A percentile compares a stretch with the other conserved stretches of the same genome.
Evolutionary conservation across 2,329 filamentous ascomycete genomes (phyloP).

Genomic region (Ascochyta clinopodiicola): DNA sequence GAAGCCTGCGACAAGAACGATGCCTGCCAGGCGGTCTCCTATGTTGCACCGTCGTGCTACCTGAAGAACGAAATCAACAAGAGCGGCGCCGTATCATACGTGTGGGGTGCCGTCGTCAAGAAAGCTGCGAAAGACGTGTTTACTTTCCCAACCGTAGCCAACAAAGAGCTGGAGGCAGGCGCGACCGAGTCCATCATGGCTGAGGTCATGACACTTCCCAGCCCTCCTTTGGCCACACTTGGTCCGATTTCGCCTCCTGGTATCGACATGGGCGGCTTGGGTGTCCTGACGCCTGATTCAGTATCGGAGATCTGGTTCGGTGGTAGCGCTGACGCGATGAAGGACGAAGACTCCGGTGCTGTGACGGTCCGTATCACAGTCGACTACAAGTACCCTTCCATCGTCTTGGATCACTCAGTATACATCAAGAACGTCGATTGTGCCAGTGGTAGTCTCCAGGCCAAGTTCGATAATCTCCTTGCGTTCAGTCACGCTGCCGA

Average conservation of each 20-base stretch:
- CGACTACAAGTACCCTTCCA: conserved; percentile 15
- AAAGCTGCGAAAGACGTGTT: conserved; percentile 11
- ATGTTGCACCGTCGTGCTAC: conserved; percentile 9
- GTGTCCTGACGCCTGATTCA: conserved; percentile 7
- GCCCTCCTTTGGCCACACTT: conserved; percentile 8
- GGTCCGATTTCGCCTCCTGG: conserved; percentile 10
- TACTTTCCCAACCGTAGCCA: neutral
- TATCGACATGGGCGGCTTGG: conserved; percentile 14
- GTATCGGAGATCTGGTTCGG: conserved; percentile 12
- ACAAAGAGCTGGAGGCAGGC: conserved; percentile 4
- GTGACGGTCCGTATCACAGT: conserved; percentile 11
- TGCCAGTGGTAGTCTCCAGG: conserved; percentile 7
- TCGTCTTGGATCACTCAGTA: conserved; percentile 10
- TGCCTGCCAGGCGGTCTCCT: conserved; percentile 11
- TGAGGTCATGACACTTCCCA: conserved; percentile 11
- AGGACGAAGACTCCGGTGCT: conserved; percentile 12
- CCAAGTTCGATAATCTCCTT: conserved; percentile 11
- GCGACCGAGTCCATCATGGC: conserved; percentile 11
- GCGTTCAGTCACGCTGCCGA: conserved; percentile 13
- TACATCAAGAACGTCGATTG: conserved; percentile 15
- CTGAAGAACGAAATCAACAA: conserved; percentile 15
- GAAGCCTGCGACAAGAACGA: conserved; percentile 13
- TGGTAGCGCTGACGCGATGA: conserved; percentile 8
- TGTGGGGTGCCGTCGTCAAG: conserved; percentile 12
- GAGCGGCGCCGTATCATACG: neutral